Conservation (phyloP, 2,329 filamentous ascomycete species). For the Ophiognomonia clavigignenti-juglandacearum region DNA sequence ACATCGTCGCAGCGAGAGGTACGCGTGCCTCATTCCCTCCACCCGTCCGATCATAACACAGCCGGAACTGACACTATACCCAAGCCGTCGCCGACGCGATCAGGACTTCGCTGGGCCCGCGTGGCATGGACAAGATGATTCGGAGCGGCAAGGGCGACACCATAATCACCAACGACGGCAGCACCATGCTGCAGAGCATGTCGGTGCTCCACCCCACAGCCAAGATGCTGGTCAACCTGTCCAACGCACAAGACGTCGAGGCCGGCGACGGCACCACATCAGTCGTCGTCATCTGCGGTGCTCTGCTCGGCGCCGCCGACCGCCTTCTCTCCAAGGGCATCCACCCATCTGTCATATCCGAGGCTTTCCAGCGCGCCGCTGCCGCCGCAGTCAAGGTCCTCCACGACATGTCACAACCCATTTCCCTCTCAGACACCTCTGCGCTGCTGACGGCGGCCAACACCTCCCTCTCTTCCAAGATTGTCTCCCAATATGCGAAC, state of each 20-base stretch:
- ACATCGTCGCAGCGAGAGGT: constrained; percentile 97
- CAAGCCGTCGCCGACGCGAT: constrained; percentile 95
- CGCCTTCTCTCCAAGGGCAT: constrained; percentile 87
- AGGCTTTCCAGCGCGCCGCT: constrained; percentile 93
- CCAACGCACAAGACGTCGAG: constrained; percentile 95
- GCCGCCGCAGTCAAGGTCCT: constrained; percentile 83
- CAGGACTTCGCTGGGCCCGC: constrained; percentile 88
- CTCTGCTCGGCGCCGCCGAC: constrained; percentile 89
- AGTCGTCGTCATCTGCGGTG: constrained; percentile 95
- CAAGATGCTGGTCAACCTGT: constrained; percentile 97
- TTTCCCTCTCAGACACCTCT: constrained; percentile 79
- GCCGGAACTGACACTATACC: constrained; percentile 7
- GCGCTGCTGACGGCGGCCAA: constrained; percentile 94
- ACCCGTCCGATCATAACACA: constrained; percentile 6
- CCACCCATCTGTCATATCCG: constrained; percentile 95
- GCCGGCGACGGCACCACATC: constrained; percentile 98
- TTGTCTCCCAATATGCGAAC: constrained; percentile 95
- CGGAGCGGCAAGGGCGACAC: constrained; percentile 94
- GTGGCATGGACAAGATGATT: constrained; percentile 99
- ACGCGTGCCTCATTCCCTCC: constrained; percentile 25
- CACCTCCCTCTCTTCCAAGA: constrained; percentile 95
- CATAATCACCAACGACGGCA: constrained; percentile 99
- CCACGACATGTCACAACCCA: constrained; percentile 92
- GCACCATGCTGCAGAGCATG: constrained; percentile 99
- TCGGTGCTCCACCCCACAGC: constrained; percentile 98